Evolutionary conservation across 2,329 filamentous ascomycete species (phyloP), one percentile per base, ranked within the genome.

Genomic region (Talaromyces atroroseus): DNA sequence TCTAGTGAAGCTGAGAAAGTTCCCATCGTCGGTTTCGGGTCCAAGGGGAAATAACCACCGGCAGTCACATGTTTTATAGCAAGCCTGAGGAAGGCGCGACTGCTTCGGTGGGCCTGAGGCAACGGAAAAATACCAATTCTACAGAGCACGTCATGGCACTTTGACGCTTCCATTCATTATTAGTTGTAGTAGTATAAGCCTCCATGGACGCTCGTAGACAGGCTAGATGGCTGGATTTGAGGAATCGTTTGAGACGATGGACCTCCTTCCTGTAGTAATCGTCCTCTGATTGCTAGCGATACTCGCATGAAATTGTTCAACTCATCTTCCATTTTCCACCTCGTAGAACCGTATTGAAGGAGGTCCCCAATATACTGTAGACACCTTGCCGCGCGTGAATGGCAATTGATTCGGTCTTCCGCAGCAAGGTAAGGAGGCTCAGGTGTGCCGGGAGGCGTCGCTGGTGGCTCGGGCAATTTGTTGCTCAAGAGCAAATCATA

Each of bases 401-500:
- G 63, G 42, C 65, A 70, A 49, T 71, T 68, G 40, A 71, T 63
- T n/a, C 68, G 65, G 49, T 71, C 66, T 42, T 68, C 66, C 12
- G 57, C 60, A 6, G 59, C 64, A 26, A 72, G 59, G 14, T 65
- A 61, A 8, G 70, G 70, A 14, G 71, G 68, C 12, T 64, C 63
- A 5, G 68, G 68, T 14, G 67, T 68, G 1, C 69, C 70, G 6
- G 61, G 58, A 16, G 71, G 66, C 29, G 68, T 60, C 5, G 61
- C 42, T 20, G 71, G 66, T 45, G 65, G 62, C 18, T 60, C 61
- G 2, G 71, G 69, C 11, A 71, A 57, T 16, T 60, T 56, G 14
- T 64, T 62, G 52, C 64, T 66, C 26, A 78, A 62, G 18, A 78
- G 63, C 11, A 71, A 58, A 51, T 84, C 78, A 42, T 77, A 75